Conservation (phyloP, 1,284 basidiomycete genomes). For the Malassezia sp. region DNA sequence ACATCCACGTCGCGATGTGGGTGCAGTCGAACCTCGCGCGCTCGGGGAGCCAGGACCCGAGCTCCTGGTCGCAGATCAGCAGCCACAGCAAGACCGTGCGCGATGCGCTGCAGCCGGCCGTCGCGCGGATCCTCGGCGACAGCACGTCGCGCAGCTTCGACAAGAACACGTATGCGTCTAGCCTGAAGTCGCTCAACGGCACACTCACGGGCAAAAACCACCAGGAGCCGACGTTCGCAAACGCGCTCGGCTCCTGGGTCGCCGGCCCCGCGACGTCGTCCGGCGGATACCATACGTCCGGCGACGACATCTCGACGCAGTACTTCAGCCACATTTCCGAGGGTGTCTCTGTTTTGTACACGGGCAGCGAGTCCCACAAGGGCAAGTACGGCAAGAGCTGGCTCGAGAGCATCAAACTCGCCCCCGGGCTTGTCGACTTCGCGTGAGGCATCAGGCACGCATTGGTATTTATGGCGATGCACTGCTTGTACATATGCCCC, state of each 20-base stretch:
- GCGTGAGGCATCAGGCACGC: not conserved
- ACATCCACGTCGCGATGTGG: constrained; percentile 42
- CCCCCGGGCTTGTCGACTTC: constrained; percentile 38
- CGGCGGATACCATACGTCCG: constrained; percentile 25
- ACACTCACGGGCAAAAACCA: constrained; percentile 6
- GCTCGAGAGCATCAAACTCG: constrained; percentile 24
- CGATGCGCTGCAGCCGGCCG: constrained; percentile 6
- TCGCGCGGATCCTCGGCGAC: not conserved
- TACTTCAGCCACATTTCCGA: constrained; percentile 31
- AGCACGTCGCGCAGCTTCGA: not conserved
- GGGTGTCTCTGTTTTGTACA: constrained; percentile 30
- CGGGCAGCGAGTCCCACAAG: constrained; percentile 2
- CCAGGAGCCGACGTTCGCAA: constrained; percentile 17
- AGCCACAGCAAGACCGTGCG: constrained; percentile 14
- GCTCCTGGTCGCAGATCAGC: constrained; percentile 25
- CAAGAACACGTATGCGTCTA: not conserved
- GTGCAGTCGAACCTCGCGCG: constrained; percentile 38
- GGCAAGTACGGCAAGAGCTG: constrained; percentile 19
- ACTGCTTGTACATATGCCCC: too few species aligned
- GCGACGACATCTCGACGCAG: constrained; percentile 32
- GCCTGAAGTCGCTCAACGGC: constrained; percentile 3
- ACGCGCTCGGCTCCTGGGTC: constrained; percentile 38
- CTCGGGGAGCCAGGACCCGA: constrained; percentile 32
- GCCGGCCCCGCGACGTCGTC: constrained; percentile 32
- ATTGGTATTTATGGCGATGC: too few species aligned